phyloP scores from a whole-genome alignment of 2,329 filamentous ascomycete genomes.

The Pseudogymnoascus sp. region DNA sequence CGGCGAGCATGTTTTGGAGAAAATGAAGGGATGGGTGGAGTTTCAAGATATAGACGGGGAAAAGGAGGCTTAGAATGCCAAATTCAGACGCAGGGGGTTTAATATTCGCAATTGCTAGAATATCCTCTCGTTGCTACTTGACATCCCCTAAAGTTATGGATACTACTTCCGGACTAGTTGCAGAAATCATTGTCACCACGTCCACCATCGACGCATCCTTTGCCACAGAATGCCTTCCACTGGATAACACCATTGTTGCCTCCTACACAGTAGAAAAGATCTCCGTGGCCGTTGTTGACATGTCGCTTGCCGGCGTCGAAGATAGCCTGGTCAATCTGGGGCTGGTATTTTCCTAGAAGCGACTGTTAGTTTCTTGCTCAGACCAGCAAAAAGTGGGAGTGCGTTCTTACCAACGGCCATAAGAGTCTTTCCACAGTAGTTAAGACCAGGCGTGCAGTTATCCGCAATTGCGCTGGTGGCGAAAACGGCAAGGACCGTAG shows the following conservation, averaged over 20 bases:
- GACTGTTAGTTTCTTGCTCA: neutral
- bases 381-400: neutral
- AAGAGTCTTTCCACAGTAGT: neutral
- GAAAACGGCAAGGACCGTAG: neutral
- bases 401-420: neutral
- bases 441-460: neutral
- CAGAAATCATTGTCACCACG: neutral
- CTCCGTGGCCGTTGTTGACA: neutral
- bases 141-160: neutral
- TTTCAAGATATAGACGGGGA: slow-evolving; percentile 28
- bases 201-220: neutral
- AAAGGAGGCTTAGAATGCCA: neutral
- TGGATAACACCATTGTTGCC: neutral
- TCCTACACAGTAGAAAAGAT: neutral
- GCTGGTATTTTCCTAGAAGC: neutral
- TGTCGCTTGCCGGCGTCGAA: neutral
- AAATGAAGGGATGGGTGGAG: slow-evolving; percentile 38
- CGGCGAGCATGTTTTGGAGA: slow-evolving; percentile 34
- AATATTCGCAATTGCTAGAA: neutral
- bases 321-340: neutral
- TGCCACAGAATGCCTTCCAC: neutral
- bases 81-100: neutral
- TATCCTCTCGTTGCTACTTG: neutral
- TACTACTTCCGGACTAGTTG: neutral
- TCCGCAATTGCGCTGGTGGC: neutral